Evolutionary conservation across 192 early-diverging fungal species (phyloP).

Genomic region (Irineochytrium annulatum): DNA sequence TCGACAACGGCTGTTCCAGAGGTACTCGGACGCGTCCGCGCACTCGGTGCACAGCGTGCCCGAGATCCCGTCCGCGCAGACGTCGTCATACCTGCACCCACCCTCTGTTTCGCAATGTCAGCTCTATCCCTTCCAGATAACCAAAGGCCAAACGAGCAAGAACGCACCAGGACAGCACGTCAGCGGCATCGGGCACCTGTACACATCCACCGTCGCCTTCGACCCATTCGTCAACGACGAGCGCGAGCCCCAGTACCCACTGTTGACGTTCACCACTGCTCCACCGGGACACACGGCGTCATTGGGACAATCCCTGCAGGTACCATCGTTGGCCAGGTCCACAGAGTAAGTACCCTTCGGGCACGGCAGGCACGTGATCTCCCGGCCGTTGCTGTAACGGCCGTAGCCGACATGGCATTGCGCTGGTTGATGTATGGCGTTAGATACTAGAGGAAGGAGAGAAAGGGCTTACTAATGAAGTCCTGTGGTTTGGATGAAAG

Average conservation of each 20-base stretch:
- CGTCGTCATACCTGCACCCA: not conserved
- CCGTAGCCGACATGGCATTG: too few species aligned
- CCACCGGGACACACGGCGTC: not conserved
- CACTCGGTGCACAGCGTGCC: conserved; percentile 18
- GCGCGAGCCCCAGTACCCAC: not conserved
- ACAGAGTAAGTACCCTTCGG: too few species aligned
- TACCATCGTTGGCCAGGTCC: too few species aligned
- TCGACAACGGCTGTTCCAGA: conserved; percentile 12
- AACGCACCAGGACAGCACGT: not conserved
- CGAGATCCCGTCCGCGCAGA: not conserved
- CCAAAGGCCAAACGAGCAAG: too few species aligned
- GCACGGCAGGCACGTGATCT: too few species aligned
- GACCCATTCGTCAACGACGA: not conserved
- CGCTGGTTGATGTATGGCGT: too few species aligned
- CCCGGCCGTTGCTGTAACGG: too few species aligned
- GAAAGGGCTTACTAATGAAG: too few species aligned
- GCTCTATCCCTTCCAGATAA: too few species aligned
- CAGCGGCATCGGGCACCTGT: not conserved
- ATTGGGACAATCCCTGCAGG: not conserved
- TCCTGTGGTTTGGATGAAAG: too few species aligned
- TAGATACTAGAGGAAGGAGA: too few species aligned
- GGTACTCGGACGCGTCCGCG: conserved; percentile 1
- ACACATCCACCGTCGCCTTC: not conserved
- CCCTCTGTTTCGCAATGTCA: too few species aligned
- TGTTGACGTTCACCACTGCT: not conserved